phyloP scores from a whole-genome alignment of 257 asterid species.

The Echium plantagineum region DNA sequence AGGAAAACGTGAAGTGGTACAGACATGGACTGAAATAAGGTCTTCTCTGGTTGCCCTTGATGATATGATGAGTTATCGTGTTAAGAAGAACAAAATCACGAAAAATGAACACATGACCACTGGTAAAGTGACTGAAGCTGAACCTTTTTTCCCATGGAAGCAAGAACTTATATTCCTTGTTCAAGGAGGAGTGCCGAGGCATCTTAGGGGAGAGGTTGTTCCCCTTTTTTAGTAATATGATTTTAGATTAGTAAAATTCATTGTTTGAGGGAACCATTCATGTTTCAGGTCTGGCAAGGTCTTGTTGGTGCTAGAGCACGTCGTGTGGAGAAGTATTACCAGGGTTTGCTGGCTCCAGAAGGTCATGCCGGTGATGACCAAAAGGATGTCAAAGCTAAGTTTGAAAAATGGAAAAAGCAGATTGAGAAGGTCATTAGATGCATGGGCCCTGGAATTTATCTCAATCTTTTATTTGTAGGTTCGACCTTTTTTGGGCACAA shows the following conservation, averaged over 20 bases:
- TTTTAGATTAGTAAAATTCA: conserved; percentile 1
- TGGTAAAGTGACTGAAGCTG: conserved; percentile 31
- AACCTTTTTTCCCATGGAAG: conserved; percentile 45
- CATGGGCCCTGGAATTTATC: conserved; percentile 94
- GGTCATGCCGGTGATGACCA: conserved; percentile 25
- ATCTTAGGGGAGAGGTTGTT: conserved; percentile 86
- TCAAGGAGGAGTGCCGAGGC: conserved; percentile 86
- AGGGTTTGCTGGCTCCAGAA: conserved; percentile 49
- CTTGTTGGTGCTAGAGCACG: conserved; percentile 82
- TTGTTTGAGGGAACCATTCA: conserved; percentile 4
- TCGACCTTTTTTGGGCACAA: conserved; percentile 87
- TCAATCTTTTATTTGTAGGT: conserved; percentile 83
- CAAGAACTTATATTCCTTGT: conserved; percentile 81
- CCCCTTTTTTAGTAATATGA: conserved; percentile 5
- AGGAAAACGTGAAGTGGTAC: conserved; percentile 33
- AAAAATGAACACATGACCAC: conserved; percentile 17
- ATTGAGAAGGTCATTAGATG: conserved; percentile 99
- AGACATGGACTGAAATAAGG: conserved; percentile 59
- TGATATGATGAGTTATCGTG: conserved; percentile 51
- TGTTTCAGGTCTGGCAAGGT: conserved; percentile 92
- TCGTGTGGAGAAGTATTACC: conserved; percentile 66
- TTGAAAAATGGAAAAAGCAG: conserved; percentile 59
- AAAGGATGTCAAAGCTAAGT: conserved; percentile 25
- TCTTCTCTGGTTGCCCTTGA: conserved; percentile 47
- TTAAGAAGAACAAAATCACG: conserved; percentile 37